Percentiles rank a stretch among this genome's conserved stretches.
Evolutionary conservation across 257 asterid species (phyloP).

Genomic region (Solanum chilense): DNA sequence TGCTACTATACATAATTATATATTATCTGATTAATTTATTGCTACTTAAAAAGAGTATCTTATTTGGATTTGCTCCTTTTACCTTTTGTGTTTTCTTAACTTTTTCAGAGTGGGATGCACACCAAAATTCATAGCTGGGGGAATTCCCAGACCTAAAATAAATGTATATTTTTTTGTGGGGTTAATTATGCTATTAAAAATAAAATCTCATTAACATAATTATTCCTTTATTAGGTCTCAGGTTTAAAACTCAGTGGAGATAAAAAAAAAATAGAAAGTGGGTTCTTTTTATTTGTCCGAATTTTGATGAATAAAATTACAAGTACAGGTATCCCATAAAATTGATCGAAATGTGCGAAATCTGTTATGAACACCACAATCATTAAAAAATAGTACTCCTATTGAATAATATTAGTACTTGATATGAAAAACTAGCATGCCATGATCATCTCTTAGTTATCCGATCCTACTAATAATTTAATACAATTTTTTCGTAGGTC

Average conservation of each 20-base stretch:
- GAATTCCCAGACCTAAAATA: background rate
- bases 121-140: background rate
- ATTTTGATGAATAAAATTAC: background rate
- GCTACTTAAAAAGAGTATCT: slow-evolving; percentile 7
- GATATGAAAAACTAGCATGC: background rate
- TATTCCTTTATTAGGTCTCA: background rate
- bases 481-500: background rate
- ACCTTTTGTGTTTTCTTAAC: slow-evolving; percentile 5
- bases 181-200: background rate
- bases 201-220: background rate
- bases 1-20: background rate
- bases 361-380: background rate
- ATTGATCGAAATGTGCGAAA: no score
- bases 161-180: background rate
- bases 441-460: background rate
- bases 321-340: no score
- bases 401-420: background rate
- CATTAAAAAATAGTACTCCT: background rate
- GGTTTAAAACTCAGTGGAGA: background rate
- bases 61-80: slow-evolving; percentile 19
- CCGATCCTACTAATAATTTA: background rate
- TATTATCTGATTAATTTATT: background rate
- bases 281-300: accelerated
- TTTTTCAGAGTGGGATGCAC: slow-evolving; percentile 9
- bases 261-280: background rate